Evolutionary conservation across 495 filamentous ascomycete genomes (phyloP), one percentile per base, ranked within the genome.

Genomic region (Neurospora sp.): DNA sequence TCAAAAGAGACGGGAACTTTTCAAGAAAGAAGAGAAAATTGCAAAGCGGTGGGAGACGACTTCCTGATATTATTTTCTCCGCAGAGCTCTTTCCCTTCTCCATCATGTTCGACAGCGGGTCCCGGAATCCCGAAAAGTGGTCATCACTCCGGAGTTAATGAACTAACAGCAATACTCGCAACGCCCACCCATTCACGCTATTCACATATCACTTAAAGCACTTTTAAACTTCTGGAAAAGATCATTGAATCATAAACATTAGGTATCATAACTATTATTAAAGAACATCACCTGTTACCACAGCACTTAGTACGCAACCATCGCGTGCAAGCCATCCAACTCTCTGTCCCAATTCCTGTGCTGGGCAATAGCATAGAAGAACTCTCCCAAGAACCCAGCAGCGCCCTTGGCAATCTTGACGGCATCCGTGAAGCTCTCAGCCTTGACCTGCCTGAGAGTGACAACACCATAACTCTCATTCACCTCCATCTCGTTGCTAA

Each of bases 261-360:
- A 61, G 53, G 53, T 61, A 61, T 61, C 53, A 61, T 61, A 61
- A 61, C 12, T 66, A 66, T 66, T 27, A 3, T 66, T 35, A 59
- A 11, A 27, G 11, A 27, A 59, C 20, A 27, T 11, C 22, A 0
- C 2, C 27, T 31, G 8, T 27, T 27, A 16, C 27, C 27, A 16
- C 22, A 0, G 12, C 53, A 18, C 42, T 70, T 80, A 86, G 70
- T 84, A 86, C 8, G 84, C 85, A 70, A 87, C 82, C 78, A 81
- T 75, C 22, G 42, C 74, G 59, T 81, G 82, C 74, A 94, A 81
- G 0, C 92, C 92, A 77, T 91, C 88, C 82, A 92, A 59, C 85
- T 95, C 92, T 37, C 92, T 81, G 66, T 90, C 82, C 82, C 88
- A 94, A 75, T 91, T 91, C 70, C 88, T 84, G 73, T 94, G 92